Conservation (phyloP, 148 eudicot genomes). For the Suaeda aralocaspica region DNA sequence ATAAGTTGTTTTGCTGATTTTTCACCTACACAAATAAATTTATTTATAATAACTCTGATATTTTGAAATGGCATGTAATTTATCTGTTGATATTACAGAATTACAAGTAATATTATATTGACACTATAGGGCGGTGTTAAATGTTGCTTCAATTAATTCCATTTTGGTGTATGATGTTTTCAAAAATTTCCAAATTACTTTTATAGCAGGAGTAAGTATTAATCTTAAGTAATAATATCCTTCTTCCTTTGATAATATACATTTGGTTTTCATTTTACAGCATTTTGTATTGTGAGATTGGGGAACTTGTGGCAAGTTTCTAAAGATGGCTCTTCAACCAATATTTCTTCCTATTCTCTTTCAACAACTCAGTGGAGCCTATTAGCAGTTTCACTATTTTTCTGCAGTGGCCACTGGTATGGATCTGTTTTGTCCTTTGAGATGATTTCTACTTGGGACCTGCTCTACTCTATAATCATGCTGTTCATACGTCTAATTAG, state of each 20-base stretch:
- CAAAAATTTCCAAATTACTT: background rate
- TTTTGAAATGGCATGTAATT: background rate
- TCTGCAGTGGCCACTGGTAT: constrained; percentile 95
- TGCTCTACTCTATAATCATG: background rate
- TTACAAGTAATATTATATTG: background rate
- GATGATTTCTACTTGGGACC: background rate
- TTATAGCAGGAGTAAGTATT: background rate
- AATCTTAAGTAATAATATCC: no score
- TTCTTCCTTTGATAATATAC: background rate
- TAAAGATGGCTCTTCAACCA: constrained; percentile 26
- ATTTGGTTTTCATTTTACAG: constrained; percentile 31
- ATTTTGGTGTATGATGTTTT: background rate
- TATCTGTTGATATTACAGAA: background rate
- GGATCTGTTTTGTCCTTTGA: constrained; percentile 10
- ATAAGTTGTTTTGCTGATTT: background rate
- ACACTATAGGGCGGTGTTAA: background rate
- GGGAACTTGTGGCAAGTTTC: constrained; percentile 45
- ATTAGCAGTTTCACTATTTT: constrained; percentile 71
- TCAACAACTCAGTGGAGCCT: constrained; percentile 92
- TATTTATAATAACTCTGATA: background rate
- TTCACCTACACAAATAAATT: background rate
- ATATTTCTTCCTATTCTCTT: constrained; percentile 39
- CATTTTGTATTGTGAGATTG: constrained; percentile 67
- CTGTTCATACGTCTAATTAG: background rate
- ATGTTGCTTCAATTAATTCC: background rate